Percentiles rank a stretch among this genome's conserved stretches.
Conservation (phyloP, 768 basidiomycete species). For the Collybia mongolica region DNA sequence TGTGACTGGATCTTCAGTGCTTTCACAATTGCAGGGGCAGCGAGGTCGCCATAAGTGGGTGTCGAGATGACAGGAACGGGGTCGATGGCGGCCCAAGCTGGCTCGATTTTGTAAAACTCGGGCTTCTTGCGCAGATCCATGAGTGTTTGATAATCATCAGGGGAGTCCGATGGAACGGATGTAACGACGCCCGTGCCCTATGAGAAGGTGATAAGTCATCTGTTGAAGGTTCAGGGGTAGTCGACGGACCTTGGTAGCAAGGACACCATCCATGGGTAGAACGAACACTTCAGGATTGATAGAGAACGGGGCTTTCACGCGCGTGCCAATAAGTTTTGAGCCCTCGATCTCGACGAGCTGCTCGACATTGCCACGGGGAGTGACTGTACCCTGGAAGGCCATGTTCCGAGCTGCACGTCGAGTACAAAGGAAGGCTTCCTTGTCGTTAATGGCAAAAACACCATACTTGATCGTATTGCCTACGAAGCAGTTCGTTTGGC, state of each 20-base stretch:
- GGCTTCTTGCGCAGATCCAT: constrained; percentile 94
- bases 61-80: constrained; percentile 88
- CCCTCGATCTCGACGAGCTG: constrained; percentile 82
- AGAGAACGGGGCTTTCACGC: constrained; percentile 84
- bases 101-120: constrained; percentile 93
- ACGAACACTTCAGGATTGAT: constrained; percentile 88
- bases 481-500: constrained; percentile 98
- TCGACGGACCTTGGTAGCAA: constrained; percentile 76
- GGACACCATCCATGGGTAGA: constrained; percentile 97
- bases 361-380: constrained; percentile 66
- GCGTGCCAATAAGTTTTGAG: constrained; percentile 79
- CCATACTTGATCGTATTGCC: constrained; percentile 90
- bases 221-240: not conserved
- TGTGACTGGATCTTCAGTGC: constrained; percentile 94
- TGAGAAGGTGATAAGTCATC: not conserved
- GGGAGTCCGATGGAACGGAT: constrained; percentile 97
- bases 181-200: constrained; percentile 98
- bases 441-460: constrained; percentile 83
- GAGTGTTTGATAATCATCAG: constrained; percentile 91
- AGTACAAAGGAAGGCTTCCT: constrained; percentile 88
- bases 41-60: constrained; percentile 90
- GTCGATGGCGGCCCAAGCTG: constrained; percentile 81
- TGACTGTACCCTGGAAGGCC: constrained; percentile 89
- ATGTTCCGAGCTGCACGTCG: constrained; percentile 94
- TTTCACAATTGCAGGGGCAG: constrained; percentile 79